These are phyloP conservation scores for sunflower (Helianthus annuus) DNA, from an alignment of 129 eudicot genomes.

Conservation along the genomic window HanXRQr2.0-SUNRISE NC_035444.2:150489293-150489792, in stretches of 20 bases:
- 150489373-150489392: constrained; percentile 10
- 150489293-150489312: constrained; percentile 35
- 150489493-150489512: background rate
- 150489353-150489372: constrained; percentile 25
- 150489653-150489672: too few relatives aligned
- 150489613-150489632: too few relatives aligned
- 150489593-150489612: too few relatives aligned
- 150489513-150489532: background rate
- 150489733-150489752: too few relatives aligned
- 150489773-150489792: too few relatives aligned
- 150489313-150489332: background rate
- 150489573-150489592: background rate
- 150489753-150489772: too few relatives aligned
- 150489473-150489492: constrained; percentile 27
- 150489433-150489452: constrained; percentile 31
- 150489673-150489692: too few relatives aligned
- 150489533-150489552: too few relatives aligned
- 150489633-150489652: too few relatives aligned
- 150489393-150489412: constrained; percentile 6
- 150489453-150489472: constrained; percentile 47
- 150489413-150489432: constrained; percentile 31
- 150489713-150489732: too few relatives aligned
- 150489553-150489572: background rate
- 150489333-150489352: constrained; percentile 23
- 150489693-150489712: too few relatives aligned